These are phyloP conservation scores for Closterium sp. DNA, from an alignment of 139 green algal genomes.

Conservation along the genomic window DNA sequence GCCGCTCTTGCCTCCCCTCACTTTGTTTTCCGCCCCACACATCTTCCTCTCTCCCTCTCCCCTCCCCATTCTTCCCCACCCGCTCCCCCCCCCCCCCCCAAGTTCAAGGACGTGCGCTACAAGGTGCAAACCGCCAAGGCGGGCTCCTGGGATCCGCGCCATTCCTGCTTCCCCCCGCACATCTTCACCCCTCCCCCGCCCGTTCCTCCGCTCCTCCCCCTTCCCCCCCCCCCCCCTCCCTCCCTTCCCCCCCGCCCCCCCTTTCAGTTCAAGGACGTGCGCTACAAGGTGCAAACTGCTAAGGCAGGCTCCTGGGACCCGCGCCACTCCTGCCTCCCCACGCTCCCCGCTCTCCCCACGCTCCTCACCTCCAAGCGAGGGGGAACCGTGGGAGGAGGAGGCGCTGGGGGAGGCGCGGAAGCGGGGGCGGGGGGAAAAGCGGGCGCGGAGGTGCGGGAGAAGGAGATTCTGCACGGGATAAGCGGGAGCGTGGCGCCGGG, in stretches of 20 bases:
- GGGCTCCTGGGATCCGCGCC: neutral
- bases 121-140: neutral
- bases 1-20: no score
- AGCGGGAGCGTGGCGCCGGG: constrained; percentile 47
- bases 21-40: neutral
- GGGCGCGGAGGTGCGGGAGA: neutral
- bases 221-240: neutral
- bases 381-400: neutral
- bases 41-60: neutral
- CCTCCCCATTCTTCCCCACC: no score
- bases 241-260: no score
- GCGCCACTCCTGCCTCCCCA: neutral
- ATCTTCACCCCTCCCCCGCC: neutral
- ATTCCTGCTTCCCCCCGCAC: no score
- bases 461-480: constrained; percentile 45
- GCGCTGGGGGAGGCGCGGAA: neutral
- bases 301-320: neutral
- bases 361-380: neutral
- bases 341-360: neutral
- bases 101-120: constrained; percentile 6
- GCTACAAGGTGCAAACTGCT: neutral
- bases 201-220: no score
- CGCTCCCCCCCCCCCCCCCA: no score
- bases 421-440: neutral
- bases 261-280: constrained; percentile 7